Conservation (phyloP, 1,284 basidiomycete species). For the Irpex lacteus region DNA sequence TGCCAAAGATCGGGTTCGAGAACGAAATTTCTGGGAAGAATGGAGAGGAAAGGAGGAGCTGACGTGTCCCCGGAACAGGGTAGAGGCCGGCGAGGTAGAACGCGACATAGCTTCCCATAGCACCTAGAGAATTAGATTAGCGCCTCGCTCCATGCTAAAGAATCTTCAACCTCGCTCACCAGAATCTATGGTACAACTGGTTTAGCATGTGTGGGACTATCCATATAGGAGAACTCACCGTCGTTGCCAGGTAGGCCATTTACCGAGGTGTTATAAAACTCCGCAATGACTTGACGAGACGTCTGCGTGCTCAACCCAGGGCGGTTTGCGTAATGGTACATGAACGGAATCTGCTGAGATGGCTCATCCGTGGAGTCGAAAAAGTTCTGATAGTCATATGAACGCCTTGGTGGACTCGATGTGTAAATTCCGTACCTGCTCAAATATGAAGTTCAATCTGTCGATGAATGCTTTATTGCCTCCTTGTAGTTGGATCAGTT, state of each 20-base stretch:
- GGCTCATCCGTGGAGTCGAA: slow-evolving; percentile 60
- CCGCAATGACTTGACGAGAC: slow-evolving; percentile 50
- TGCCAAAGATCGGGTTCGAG: slow-evolving; percentile 53
- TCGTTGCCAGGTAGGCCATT: slow-evolving; percentile 62
- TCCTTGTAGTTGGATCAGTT: slow-evolving; percentile 57
- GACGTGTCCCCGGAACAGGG: slow-evolving; percentile 57
- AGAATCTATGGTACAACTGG: slow-evolving; percentile 5
- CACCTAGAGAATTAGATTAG: slow-evolving; percentile 35
- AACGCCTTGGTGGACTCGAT: not conserved
- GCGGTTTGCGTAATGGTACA: slow-evolving; percentile 62
- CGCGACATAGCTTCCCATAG: slow-evolving; percentile 66
- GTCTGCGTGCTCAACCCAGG: slow-evolving; percentile 56
- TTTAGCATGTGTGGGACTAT: slow-evolving; percentile 13
- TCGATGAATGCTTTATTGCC: slow-evolving; percentile 50
- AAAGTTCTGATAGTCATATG: slow-evolving; percentile 34
- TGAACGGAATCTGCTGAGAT: slow-evolving; percentile 60
- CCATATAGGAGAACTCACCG: slow-evolving; percentile 31
- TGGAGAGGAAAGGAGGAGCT: slow-evolving; percentile 59
- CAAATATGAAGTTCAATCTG: slow-evolving; percentile 55
- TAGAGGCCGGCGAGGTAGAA: slow-evolving; percentile 63
- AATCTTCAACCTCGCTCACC: not conserved
- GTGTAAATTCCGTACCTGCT: slow-evolving; percentile 30
- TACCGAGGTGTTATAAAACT: slow-evolving; percentile 52
- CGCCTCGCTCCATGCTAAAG: not conserved
- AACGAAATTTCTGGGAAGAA: slow-evolving; percentile 61